Conservation (phyloP, 192 early-diverging fungal species). For the Linnemannia elongata region DNA sequence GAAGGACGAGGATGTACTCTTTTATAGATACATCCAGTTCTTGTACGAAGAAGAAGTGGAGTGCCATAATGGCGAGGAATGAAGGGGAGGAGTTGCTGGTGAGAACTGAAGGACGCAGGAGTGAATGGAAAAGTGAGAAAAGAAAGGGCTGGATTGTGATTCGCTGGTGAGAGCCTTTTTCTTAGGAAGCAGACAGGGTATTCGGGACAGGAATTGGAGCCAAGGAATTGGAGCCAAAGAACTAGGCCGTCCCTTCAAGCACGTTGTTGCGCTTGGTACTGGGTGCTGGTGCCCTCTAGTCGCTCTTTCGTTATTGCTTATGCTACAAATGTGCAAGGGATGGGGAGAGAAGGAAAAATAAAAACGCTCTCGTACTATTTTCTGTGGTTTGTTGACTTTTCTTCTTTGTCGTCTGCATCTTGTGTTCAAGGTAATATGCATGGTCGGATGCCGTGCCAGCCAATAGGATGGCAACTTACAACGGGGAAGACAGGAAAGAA, state of each 20-base stretch:
- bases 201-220: neutral
- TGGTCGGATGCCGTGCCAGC: neutral
- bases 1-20: neutral
- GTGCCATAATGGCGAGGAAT: neutral
- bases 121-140: neutral
- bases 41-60: neutral
- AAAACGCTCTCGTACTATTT: neutral
- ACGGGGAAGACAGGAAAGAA: neutral
- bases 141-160: neutral
- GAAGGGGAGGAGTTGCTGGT: neutral
- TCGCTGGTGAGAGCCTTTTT: neutral
- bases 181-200: no score
- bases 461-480: neutral
- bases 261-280: neutral
- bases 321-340: neutral
- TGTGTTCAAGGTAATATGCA: neutral
- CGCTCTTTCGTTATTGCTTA: neutral
- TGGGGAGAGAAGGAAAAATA: neutral
- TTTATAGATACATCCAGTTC: neutral
- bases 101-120: neutral
- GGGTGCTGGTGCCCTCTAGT: neutral
- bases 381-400: neutral
- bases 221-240: neutral
- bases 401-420: neutral
- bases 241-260: neutral